A percentile compares a stretch with the other conserved stretches of the same genome.
Conservation (phyloP, 306 rosid species). For the Cicer judaicum region DNA sequence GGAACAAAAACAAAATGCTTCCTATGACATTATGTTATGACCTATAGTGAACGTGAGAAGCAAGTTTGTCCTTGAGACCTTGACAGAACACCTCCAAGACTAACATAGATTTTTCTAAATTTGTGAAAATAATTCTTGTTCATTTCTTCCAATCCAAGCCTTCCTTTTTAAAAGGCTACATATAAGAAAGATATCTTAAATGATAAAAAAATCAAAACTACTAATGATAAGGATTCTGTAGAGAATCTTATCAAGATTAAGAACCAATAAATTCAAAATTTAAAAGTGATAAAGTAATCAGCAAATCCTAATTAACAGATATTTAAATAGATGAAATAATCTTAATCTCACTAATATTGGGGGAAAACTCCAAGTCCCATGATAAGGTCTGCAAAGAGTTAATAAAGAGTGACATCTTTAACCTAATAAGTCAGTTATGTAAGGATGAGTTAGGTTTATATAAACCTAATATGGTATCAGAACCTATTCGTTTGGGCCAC, state of each 20-base stretch:
- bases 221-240: neutral
- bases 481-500: no score
- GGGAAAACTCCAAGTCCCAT: no score
- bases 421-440: no score
- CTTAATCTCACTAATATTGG: neutral
- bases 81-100: neutral
- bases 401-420: no score
- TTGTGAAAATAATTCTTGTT: neutral
- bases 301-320: neutral
- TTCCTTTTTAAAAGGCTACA: neutral
- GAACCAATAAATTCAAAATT: neutral
- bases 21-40: neutral
- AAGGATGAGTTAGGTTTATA: no score
- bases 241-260: neutral
- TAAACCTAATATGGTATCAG: no score
- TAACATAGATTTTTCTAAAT: neutral
- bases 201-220: constrained; percentile 5
- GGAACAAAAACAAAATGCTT: constrained; percentile 35
- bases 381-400: no score
- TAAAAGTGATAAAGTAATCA: neutral
- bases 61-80: neutral
- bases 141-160: neutral
- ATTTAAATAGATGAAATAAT: neutral
- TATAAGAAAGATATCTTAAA: neutral
- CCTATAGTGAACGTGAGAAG: neutral